phyloP scores from a whole-genome alignment of 2,329 filamentous ascomycete genomes.

The Fusarium globosum region DNA sequence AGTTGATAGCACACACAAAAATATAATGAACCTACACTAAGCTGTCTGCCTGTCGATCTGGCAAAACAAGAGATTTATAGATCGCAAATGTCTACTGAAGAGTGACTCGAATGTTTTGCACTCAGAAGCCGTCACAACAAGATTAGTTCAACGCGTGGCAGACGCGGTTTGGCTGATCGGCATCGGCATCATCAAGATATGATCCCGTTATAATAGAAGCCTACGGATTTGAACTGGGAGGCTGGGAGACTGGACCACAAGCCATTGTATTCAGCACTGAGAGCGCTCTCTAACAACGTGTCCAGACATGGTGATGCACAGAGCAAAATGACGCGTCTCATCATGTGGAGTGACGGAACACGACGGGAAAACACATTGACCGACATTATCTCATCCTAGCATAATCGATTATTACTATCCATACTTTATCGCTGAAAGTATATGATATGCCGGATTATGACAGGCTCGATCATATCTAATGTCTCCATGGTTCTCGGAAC shows the following conservation, averaged over 20 bases:
- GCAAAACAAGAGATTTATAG: fast-evolving
- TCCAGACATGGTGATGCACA: not conserved
- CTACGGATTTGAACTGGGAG: not conserved
- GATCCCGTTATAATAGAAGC: not conserved
- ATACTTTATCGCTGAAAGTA: fast-evolving
- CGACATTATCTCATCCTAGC: no score
- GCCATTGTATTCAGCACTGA: no score
- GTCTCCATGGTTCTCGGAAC: not conserved
- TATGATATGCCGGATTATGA: not conserved
- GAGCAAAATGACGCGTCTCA: not conserved
- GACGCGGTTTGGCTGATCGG: not conserved
- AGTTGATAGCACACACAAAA: not conserved
- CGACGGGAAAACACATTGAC: not conserved
- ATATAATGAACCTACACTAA: not conserved
- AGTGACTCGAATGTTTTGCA: no score
- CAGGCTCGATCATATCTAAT: not conserved
- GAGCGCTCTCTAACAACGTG: no score
- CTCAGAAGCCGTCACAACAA: not conserved
- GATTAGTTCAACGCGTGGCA: not conserved
- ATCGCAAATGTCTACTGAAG: not conserved
- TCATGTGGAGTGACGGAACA: no score
- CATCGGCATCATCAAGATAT: not conserved
- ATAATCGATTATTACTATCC: fast-evolving
- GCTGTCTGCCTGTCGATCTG: no score
- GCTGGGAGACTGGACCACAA: fast-evolving